Evolutionary conservation across 2,329 filamentous ascomycete genomes (phyloP), one percentile per base, ranked within the genome.

Genomic region (Clarireedia sp.): DNA sequence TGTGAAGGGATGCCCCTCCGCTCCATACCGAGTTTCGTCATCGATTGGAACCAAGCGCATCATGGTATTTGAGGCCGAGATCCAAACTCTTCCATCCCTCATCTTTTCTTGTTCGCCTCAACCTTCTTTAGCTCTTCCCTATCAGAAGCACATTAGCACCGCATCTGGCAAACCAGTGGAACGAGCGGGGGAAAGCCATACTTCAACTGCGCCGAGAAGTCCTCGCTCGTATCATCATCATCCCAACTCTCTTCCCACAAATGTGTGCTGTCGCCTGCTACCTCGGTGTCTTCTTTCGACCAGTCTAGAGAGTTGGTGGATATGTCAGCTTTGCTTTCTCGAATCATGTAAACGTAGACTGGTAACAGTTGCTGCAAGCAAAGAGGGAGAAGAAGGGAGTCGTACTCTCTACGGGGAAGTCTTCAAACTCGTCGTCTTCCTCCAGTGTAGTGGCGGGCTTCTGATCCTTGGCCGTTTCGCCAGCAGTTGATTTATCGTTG

Each of bases 211-310:
- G 88, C 82, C 12, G 90, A 94, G 72, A 99, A 99, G 68, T 99
- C 94, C 70, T 99, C 94, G 67, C 81, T 94, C 63, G 90, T 94
- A 74, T 97, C 94, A 71, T 97, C 92, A 68, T 99, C 94, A 69
- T 99, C 94, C 94, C 94, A 99, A 78, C 90, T 96, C 79, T 99
- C 94, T 74, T 99, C 94, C 94, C 94, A 99, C 54, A 99, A 78
- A 75, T 97, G 91, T 71, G 85, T 82, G 67, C 85, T 85, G 64
- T 76, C 82, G 59, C 78, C 83, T 78, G 87, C 87, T 55, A 85
- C 86, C 70, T 96, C 90, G 59, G 89, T 89, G 69, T 96, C 91
- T 69, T 96, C 90, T 71, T 90, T 85, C 52, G 85, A 79, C 94
- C 94, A 99, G 74, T 97, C 94, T 95, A 65, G 26, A 57, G 17